phyloP scores from a whole-genome alignment of 2,329 filamentous ascomycete species.

The Sporothrix curviconia region DNA sequence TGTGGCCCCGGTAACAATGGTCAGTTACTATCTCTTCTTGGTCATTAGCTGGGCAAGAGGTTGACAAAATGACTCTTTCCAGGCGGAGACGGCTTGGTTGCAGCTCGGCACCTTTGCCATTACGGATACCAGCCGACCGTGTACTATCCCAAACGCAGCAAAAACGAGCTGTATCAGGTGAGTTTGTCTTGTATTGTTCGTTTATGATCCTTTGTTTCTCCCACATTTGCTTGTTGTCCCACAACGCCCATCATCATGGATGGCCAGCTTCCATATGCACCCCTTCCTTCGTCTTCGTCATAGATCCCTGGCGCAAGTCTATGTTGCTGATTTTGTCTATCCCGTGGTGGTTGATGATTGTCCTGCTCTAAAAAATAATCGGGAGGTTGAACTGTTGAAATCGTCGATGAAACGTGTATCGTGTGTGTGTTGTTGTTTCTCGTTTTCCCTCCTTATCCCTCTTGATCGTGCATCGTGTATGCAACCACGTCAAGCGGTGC shows the following conservation, averaged over 20 bases:
- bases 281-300: neutral
- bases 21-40: slow-evolving; percentile 24
- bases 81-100: slow-evolving; percentile 93
- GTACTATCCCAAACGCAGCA: slow-evolving; percentile 89
- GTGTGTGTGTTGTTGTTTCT: neutral
- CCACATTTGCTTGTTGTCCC: neutral
- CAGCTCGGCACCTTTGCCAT: slow-evolving; percentile 82
- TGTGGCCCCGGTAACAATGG: slow-evolving; percentile 79
- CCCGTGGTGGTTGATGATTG: neutral
- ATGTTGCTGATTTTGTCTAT: neutral
- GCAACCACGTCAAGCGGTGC: too few relatives aligned
- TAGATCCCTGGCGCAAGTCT: neutral
- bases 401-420: too few relatives aligned
- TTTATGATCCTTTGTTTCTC: neutral
- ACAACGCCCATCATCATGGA: neutral
- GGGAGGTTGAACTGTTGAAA: too few relatives aligned
- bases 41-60: neutral
- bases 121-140: slow-evolving; percentile 86
- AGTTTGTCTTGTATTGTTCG: slow-evolving; percentile 6
- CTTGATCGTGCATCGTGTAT: too few relatives aligned
- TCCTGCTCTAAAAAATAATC: too few relatives aligned
- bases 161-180: slow-evolving; percentile 84
- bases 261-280: neutral
- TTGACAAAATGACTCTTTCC: too few relatives aligned
- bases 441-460: too few relatives aligned